Evolutionary conservation across 371 early-diverging fungal species (phyloP).

Genomic region (Mucor plumbeus): DNA sequence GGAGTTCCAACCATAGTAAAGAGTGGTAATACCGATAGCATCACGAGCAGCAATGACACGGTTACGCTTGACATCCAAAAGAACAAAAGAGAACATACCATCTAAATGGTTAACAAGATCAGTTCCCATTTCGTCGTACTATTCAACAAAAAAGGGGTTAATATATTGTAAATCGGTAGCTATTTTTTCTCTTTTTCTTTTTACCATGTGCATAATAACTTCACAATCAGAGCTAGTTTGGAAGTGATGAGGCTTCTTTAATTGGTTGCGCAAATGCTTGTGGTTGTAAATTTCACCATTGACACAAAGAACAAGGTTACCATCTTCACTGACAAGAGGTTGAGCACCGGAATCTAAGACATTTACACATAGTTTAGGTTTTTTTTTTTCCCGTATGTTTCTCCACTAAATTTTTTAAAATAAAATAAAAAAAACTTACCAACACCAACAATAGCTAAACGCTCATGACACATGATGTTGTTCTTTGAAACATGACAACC

Average conservation of each 20-base stretch:
- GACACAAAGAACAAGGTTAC: constrained; percentile 81
- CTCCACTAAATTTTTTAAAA: background rate
- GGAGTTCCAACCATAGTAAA: constrained; percentile 91
- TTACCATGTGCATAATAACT: constrained; percentile 91
- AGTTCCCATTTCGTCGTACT: constrained; percentile 88
- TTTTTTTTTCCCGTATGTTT: background rate
- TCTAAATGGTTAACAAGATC: constrained; percentile 84
- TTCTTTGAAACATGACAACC: constrained; percentile 81
- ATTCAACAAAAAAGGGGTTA: background rate
- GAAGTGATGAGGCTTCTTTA: constrained; percentile 77
- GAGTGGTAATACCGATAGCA: constrained; percentile 96
- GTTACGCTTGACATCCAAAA: constrained; percentile 85
- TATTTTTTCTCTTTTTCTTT: constrained; percentile 27
- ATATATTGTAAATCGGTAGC: background rate
- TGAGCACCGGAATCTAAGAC: constrained; percentile 49
- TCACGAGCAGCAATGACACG: constrained; percentile 92
- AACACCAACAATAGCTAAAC: constrained; percentile 96
- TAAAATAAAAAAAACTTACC: constrained; percentile 75
- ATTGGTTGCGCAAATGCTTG: constrained; percentile 74
- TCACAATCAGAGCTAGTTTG: constrained; percentile 97
- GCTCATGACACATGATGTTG: constrained; percentile 93
- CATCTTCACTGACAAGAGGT: constrained; percentile 91
- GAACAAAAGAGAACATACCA: constrained; percentile 95
- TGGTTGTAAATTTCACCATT: constrained; percentile 99
- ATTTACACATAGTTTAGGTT: background rate